These are phyloP conservation scores for Fusarium continuum DNA, from an alignment of 2,329 filamentous ascomycete genomes.

Conservation along the genomic window DNA sequence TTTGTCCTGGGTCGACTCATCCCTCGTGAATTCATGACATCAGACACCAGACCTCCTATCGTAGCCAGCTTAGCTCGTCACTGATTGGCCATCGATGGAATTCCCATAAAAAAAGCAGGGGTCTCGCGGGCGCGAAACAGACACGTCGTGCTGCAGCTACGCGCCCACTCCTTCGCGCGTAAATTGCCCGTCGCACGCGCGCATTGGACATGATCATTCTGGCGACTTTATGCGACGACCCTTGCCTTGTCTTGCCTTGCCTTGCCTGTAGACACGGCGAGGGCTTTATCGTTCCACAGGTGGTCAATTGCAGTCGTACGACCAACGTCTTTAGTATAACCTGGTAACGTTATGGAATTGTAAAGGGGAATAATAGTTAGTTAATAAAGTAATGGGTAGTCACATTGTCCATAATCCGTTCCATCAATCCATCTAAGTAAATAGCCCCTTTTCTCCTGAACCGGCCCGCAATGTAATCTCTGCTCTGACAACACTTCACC, in stretches of 20 bases:
- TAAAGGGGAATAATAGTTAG: conserved; percentile 1
- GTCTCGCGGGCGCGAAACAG: conserved; percentile 31
- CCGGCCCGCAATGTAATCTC: conserved; percentile 19
- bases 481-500: conserved; percentile 21
- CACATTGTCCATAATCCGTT: conserved; percentile 33
- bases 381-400: conserved; percentile 27
- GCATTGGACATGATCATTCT: conserved; percentile 13
- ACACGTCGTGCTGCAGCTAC: conserved; percentile 32
- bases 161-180: conserved; percentile 38
- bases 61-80: neutral
- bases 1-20: conserved; percentile 14
- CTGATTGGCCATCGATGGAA: conserved; percentile 33
- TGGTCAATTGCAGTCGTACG: conserved; percentile 5
- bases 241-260: too few relatives aligned
- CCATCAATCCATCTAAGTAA: conserved; percentile 20
- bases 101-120: conserved; percentile 17
- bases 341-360: neutral
- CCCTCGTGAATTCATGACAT: conserved; percentile 33
- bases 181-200: conserved; percentile 41
- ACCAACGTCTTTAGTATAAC: neutral
- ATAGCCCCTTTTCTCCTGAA: conserved; percentile 29
- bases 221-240: conserved; percentile 6
- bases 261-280: neutral
- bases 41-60: neutral
- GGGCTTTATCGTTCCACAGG: neutral